Percentiles rank a stretch among this genome's conserved stretches.
phyloP scores from a whole-genome alignment of 139 green algal genomes.

The Coccomyxa sp. region DNA sequence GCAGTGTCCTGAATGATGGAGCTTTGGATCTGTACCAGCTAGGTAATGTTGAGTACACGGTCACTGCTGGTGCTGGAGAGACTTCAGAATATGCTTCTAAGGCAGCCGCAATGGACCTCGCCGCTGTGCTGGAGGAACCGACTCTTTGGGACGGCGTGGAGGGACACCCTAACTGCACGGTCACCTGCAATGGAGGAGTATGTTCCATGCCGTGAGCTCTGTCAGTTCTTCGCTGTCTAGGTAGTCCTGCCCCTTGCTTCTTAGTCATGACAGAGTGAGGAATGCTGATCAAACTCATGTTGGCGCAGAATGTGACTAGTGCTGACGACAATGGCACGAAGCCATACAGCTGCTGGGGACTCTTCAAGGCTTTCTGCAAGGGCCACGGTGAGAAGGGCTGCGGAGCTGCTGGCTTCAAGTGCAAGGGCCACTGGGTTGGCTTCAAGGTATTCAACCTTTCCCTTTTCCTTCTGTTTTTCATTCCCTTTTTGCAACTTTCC shows the following conservation, averaged over 20 bases:
- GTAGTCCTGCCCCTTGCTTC: not conserved
- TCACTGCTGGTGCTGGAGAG: not conserved
- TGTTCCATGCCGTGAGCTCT: not conserved
- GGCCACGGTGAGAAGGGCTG: not conserved
- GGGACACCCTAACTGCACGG: not conserved
- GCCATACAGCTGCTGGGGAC: not conserved
- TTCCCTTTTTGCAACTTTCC: no score
- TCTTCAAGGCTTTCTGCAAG: not conserved
- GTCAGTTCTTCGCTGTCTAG: not conserved
- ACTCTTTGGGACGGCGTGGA: not conserved
- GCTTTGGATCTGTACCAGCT: not conserved
- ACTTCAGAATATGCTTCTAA: not conserved
- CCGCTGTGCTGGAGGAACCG: not conserved
- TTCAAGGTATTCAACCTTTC: not conserved
- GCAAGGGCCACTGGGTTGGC: not conserved
- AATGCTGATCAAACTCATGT: not conserved
- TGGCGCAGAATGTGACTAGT: not conserved
- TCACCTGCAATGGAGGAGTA: not conserved
- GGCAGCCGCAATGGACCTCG: not conserved
- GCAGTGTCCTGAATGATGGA: not conserved
- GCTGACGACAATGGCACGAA: not conserved
- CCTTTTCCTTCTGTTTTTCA: not conserved
- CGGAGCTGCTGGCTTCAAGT: not conserved
- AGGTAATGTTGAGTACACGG: not conserved
- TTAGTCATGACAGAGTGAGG: not conserved